Conservation (phyloP, 345 rosid species). For the Lumnitzera racemosa region DNA sequence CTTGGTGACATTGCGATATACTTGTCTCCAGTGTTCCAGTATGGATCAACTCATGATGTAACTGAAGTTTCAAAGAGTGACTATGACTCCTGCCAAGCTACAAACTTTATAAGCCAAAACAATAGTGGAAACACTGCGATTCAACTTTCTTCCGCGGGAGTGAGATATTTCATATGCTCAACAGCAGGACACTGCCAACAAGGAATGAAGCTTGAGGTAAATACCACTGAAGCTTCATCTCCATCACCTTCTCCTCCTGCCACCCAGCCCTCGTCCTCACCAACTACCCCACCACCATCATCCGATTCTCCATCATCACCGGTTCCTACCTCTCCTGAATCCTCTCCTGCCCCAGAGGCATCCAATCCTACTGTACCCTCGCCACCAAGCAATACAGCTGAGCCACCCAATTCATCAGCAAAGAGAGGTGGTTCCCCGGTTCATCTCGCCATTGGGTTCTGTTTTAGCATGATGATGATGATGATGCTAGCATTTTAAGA, state of each 20-base stretch:
- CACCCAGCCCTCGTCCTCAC: conserved; percentile 15
- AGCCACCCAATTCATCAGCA: conserved; percentile 8
- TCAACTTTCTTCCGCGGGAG: conserved; percentile 52
- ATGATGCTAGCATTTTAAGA: conserved; percentile 1
- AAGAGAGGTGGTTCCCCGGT: background rate
- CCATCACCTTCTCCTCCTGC: conserved; percentile 16
- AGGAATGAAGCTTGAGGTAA: conserved; percentile 71
- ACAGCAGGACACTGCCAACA: conserved; percentile 50
- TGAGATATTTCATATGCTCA: conserved; percentile 77
- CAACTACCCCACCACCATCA: conserved; percentile 1
- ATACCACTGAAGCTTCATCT: conserved; percentile 31
- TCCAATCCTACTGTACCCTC: background rate
- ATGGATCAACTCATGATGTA: conserved; percentile 42
- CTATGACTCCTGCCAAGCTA: conserved; percentile 44
- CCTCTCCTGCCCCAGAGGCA: conserved; percentile 13
- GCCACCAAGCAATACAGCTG: background rate
- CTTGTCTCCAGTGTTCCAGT: conserved; percentile 44
- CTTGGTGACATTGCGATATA: too few species aligned
- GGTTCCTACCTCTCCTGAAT: background rate
- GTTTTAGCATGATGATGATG: background rate
- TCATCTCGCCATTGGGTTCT: background rate
- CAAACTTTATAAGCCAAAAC: conserved; percentile 32
- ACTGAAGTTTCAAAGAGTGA: conserved; percentile 51
- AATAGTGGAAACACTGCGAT: conserved; percentile 47
- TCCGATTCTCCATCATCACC: conserved; percentile 12